Base-by-base conservation (phyloP, 164 flowering plant species). In the Piper longum region DNA sequence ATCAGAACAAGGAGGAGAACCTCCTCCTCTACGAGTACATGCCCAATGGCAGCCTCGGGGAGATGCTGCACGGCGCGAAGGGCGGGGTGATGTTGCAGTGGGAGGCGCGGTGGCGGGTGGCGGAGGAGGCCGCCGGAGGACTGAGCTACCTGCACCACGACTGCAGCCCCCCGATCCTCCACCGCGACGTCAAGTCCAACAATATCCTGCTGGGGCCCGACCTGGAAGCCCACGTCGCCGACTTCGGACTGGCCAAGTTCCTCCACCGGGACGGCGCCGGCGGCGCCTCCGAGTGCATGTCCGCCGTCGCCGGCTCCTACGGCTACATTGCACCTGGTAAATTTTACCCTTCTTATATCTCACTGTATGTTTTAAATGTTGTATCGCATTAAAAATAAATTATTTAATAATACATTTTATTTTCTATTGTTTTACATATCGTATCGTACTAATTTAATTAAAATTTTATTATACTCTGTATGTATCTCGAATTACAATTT, bases 301-400 rank as follows among this genome's bases (percentile, higher is more conserved):
- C 98, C 11, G 79, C 97, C 58, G 68, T 93, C 61, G 97, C 97
- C 57, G 98, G 98, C 3, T 93, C 98, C 43, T 93, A 89, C 66
- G 98, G 98, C 39, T 93, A 93, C 82, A 93, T 93, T 51, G 98
- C 98, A 0, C 98, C 98, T 68, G 98, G 98, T 93, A n/a, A n/a
- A 41, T 3, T 42, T 43, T 57, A 11, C 3, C 56, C 56, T 17
- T 26, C 36, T 0, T 2, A 26, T 26, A 26, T 0, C 1, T 26
- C 36, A 26, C 36, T 26, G 36, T 0, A 26, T 26, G 36, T 26
- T 26, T 26, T 26, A 26, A 26, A 26, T 26, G 2, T 26, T 26
- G 36, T 26, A 26, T 26, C 36, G 36, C 2, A 26, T 26, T 26
- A 26, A 26, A 26, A 26, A 26, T 26, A 26, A 26, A 26, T 26